Evolutionary conservation across 2,329 filamentous ascomycete species (phyloP), one percentile per base, ranked within the genome.

Genomic region (Exophiala alcalophila): DNA sequence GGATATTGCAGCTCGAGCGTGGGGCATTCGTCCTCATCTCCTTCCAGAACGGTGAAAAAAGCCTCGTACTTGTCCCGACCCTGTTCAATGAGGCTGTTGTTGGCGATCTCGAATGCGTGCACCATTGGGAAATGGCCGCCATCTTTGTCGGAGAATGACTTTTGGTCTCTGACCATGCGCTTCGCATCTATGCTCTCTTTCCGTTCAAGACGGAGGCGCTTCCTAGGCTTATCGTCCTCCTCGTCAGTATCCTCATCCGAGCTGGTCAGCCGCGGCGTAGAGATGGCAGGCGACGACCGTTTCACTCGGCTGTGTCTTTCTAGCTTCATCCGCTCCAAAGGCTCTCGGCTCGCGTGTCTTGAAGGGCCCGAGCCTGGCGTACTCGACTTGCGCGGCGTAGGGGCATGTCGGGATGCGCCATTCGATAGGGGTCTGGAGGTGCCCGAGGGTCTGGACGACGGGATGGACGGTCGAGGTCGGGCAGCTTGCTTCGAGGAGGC

Each of bases 1-100:
- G 92, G 91, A 64, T 97, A 97, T 63, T 92, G 86, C 55, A 97
- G 68, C 59, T 82, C 71, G 46, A 94, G 64, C 19, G 63, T 59
- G 14, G 70, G 63, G 33, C 68, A 65, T 9, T 63, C 61, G 62
- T 62, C 28, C 64, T 68, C 9, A 68, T 67, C 55, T 73, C 76
- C 16, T 71, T 74, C 18, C 70, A 67, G 50, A 68, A 72, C 60
- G 73, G 53, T 53, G 40, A 64, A 64, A 20, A 57, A 51, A 21
- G 44, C 47, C 20, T 48, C 44, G 38, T 56, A 58, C 27, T 60
- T 43, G 47, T 50, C 40, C 34, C 56, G 40, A 36, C 52, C 36
- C 61, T 64, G 33, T 60, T 61, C 47, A 64, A 68, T 49, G 65
- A 61, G n/a, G 58, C 52, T 20, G 62, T 65, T 31, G 63, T 70